These are phyloP conservation scores for Suhomyces kunorum DNA, from an alignment of 1,139 yeast species.

Conservation along the genomic window DNA sequence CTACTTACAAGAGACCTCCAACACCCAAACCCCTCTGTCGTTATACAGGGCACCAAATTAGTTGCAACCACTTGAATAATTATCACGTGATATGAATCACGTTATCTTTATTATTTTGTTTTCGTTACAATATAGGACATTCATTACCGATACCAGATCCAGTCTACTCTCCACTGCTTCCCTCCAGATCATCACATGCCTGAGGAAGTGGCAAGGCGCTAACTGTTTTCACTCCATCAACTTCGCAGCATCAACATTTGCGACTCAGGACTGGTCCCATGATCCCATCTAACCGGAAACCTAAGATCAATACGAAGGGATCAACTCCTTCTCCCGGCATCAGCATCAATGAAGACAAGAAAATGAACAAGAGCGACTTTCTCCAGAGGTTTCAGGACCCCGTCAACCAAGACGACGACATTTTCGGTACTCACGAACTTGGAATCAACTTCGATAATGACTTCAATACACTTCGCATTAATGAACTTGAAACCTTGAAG, in stretches of 20 bases:
- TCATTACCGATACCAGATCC: neutral
- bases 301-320: conserved; percentile 14
- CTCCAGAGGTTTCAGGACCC: conserved; percentile 19
- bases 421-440: conserved; percentile 30
- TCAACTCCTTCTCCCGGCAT: conserved; percentile 19
- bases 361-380: conserved; percentile 15
- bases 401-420: conserved; percentile 28
- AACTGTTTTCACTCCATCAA: conserved; percentile 30
- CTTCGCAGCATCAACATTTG: neutral
- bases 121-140: conserved; percentile 5
- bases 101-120: neutral
- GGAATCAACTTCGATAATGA: conserved; percentile 24
- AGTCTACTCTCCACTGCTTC: neutral
- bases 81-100: neutral
- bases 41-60: too few relatives aligned
- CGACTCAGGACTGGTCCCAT: conserved; percentile 4
- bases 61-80: too few relatives aligned
- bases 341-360: conserved; percentile 7
- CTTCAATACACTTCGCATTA: conserved; percentile 28
- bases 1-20: too few relatives aligned
- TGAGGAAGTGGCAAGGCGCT: neutral
- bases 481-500: conserved; percentile 21
- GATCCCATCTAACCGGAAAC: conserved; percentile 16
- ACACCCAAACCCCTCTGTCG: too few relatives aligned
- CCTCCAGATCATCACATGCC: neutral